A percentile compares a stretch with the other conserved stretches of the same genome.
Evolutionary conservation across 768 basidiomycete species (phyloP).

Genomic region (Naganishia randhawae): DNA sequence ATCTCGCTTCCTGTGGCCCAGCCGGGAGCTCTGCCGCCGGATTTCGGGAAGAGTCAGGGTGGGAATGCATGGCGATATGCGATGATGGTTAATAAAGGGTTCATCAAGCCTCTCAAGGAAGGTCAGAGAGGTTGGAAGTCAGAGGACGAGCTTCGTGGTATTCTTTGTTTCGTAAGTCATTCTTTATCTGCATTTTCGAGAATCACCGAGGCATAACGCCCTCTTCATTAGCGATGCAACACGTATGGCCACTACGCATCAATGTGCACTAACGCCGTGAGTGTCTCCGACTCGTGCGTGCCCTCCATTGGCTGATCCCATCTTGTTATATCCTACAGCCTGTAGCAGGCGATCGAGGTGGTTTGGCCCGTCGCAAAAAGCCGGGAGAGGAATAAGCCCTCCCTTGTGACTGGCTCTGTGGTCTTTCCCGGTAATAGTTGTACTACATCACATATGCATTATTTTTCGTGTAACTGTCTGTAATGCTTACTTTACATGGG

Average conservation of each 20-base stretch:
- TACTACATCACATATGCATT: neutral
- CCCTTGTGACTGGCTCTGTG: neutral
- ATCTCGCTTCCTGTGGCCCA: neutral
- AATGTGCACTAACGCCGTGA: slow-evolving; percentile 69
- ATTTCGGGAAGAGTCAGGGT: slow-evolving; percentile 28
- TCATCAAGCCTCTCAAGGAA: slow-evolving; percentile 16
- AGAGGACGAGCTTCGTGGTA: slow-evolving; percentile 44
- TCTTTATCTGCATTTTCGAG: slow-evolving; percentile 22
- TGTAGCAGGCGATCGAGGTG: slow-evolving; percentile 85
- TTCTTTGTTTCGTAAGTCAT: slow-evolving; percentile 50
- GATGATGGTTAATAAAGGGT: slow-evolving; percentile 33
- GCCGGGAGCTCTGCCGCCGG: slow-evolving; percentile 7
- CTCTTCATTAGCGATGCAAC: slow-evolving; percentile 9
- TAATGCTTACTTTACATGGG: too few relatives aligned
- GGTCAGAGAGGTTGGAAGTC: slow-evolving; percentile 37
- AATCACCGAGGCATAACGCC: neutral
- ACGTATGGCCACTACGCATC: slow-evolving; percentile 85
- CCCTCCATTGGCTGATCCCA: neutral
- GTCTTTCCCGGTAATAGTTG: neutral
- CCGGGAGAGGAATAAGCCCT: slow-evolving; percentile 26
- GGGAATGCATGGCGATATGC: slow-evolving; percentile 58
- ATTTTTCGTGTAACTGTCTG: too few relatives aligned
- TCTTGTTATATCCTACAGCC: slow-evolving; percentile 57
- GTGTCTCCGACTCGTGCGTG: neutral
- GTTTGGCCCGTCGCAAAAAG: slow-evolving; percentile 52